Conservation (phyloP, 306 rosid species). For the Trifolium subterraneum region DNA sequence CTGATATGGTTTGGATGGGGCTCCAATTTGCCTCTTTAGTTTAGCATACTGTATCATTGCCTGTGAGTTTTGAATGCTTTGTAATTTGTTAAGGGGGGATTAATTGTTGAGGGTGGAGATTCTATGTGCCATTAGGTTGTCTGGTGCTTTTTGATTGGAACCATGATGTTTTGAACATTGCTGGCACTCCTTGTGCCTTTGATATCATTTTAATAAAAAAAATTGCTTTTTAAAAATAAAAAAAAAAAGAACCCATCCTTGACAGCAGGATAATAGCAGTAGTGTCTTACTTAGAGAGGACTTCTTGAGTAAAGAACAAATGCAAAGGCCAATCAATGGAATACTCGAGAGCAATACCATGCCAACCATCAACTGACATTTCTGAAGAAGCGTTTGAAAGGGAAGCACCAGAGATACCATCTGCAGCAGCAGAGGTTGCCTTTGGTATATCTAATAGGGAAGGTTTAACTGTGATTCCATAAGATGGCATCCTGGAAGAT, state of each 20-base stretch:
- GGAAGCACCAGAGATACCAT: constrained; percentile 57
- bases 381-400: constrained; percentile 68
- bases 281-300: constrained; percentile 86
- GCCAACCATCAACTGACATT: constrained; percentile 88
- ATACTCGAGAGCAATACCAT: constrained; percentile 93
- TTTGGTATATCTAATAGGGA: constrained; percentile 64
- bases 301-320: constrained; percentile 93
- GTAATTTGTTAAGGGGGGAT: no score
- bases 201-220: no score
- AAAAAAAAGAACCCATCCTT: not conserved
- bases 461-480: constrained; percentile 79
- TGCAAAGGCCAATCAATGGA: constrained; percentile 97
- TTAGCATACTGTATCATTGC: no score
- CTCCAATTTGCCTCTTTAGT: no score
- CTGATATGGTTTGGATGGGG: no score
- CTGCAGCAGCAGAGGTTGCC: constrained; percentile 56
- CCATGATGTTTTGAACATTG: no score
- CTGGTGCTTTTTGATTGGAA: no score
- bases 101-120: no score
- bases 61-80: no score
- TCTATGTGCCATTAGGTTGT: no score
- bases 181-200: no score
- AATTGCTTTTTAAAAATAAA: no score
- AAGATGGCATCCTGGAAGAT: constrained; percentile 84
- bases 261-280: constrained; percentile 29